These are phyloP conservation scores for Fusarium mundagurra DNA, from an alignment of 2,329 filamentous ascomycete genomes.

Conservation along the genomic window DNA sequence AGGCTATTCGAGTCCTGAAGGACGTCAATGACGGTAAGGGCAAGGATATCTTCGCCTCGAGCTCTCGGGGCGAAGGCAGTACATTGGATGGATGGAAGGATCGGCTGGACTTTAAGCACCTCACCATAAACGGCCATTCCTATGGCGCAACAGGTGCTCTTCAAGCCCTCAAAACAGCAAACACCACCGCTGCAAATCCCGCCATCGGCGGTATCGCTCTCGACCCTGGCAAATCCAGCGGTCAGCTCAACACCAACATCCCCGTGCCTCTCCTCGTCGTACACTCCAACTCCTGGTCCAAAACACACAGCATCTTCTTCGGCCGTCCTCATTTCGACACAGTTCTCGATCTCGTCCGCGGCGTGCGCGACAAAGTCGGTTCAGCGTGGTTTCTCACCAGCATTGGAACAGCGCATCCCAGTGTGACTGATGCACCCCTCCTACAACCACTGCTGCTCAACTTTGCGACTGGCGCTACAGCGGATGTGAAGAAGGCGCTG, in stretches of 20 bases:
- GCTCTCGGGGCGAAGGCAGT: conserved; percentile 58
- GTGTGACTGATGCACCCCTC: conserved; percentile 72
- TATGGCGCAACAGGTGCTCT: conserved; percentile 73
- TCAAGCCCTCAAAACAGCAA: conserved; percentile 63
- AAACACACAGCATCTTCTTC: conserved; percentile 65
- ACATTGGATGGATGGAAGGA: conserved; percentile 60
- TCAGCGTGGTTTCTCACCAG: conserved; percentile 65
- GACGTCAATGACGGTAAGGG: conserved; percentile 54
- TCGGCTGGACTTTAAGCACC: conserved; percentile 62
- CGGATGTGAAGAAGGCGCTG: conserved; percentile 66
- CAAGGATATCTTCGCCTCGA: conserved; percentile 49
- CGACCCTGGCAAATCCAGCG: conserved; percentile 73
- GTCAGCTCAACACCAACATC: conserved; percentile 68
- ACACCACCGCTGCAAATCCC: conserved; percentile 38
- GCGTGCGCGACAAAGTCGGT: conserved; percentile 55
- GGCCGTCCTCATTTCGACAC: conserved; percentile 72
- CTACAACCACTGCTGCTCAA: conserved; percentile 69
- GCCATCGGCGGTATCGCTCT: conserved; percentile 69
- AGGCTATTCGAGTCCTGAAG: conserved; percentile 53
- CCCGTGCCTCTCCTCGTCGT: conserved; percentile 68
- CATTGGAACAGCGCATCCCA: conserved; percentile 67
- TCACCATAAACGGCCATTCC: conserved; percentile 70
- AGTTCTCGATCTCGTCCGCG: conserved; percentile 64
- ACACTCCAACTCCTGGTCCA: conserved; percentile 73
- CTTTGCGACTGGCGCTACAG: conserved; percentile 68